Percentiles rank a stretch among this genome's conserved stretches.
Evolutionary conservation across 2,329 filamentous ascomycete genomes (phyloP).

Genomic region (Kalmusia sp.): DNA sequence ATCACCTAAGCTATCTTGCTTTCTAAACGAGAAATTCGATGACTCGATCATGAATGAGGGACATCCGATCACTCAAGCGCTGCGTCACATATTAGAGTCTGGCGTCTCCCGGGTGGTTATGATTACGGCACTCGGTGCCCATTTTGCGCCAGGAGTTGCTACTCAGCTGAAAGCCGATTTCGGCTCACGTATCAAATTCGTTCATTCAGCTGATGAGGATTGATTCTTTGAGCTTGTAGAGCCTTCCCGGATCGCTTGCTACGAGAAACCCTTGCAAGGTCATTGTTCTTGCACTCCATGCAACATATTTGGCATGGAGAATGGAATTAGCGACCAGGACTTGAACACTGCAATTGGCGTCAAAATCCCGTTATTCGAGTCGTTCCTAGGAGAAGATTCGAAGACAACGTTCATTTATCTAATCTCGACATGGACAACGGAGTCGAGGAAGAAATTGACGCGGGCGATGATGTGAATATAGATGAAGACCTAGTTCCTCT

Average conservation of each 20-base stretch:
- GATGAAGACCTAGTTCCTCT: constrained; percentile 2
- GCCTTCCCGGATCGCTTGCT: neutral
- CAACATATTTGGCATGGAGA: neutral
- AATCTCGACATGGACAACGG: neutral
- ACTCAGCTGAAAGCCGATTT: constrained; percentile 11
- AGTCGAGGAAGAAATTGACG: constrained; percentile 1
- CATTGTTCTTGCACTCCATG: neutral
- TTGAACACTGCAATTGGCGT: neutral
- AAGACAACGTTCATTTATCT: neutral
- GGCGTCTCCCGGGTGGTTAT: constrained; percentile 11
- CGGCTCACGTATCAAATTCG: constrained; percentile 14
- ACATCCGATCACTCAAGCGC: constrained; percentile 22
- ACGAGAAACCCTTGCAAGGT: neutral
- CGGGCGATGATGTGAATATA: constrained; percentile 11
- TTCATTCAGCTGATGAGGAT: neutral
- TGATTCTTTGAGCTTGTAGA: neutral
- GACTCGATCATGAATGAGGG: constrained; percentile 21
- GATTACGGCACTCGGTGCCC: constrained; percentile 16
- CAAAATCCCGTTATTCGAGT: neutral
- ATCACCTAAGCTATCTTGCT: constrained; percentile 15
- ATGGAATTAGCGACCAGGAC: neutral
- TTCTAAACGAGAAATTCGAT: constrained; percentile 23
- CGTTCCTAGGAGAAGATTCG: neutral
- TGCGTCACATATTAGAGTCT: constrained; percentile 16
- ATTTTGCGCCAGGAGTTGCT: constrained; percentile 22